A percentile compares a stretch with the other conserved stretches of the same genome.
Conservation (phyloP, 257 asterid species). For the Nicotiana obtusifolia region DNA sequence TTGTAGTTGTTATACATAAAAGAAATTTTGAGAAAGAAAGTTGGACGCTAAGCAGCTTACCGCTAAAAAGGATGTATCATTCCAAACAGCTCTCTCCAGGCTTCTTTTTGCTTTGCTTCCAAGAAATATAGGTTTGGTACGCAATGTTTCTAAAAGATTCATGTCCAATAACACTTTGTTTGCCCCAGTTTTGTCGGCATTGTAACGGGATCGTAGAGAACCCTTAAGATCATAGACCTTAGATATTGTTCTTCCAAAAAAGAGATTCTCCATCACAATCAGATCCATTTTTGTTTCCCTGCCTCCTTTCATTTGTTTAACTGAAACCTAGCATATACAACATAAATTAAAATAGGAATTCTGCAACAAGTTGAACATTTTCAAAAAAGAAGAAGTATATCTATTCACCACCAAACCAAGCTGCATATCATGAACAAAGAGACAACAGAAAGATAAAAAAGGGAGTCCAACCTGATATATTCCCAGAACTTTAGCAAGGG, state of each 20-base stretch:
- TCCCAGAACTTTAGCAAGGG: constrained; percentile 92
- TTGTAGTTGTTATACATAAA: background rate
- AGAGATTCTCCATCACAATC: constrained; percentile 98
- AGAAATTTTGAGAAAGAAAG: background rate
- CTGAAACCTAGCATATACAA: constrained; percentile 39
- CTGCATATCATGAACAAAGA: background rate
- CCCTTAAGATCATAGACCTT: constrained; percentile 91
- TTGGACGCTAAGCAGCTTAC: constrained; percentile 33
- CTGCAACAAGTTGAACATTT: background rate
- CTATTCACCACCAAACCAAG: background rate
- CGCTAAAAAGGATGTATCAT: constrained; percentile 86
- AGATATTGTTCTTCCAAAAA: constrained; percentile 60
- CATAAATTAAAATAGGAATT: constrained; percentile 1
- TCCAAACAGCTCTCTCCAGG: constrained; percentile 96
- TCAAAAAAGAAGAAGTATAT: background rate
- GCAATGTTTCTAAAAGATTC: constrained; percentile 76
- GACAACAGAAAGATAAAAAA: background rate
- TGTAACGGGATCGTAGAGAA: constrained; percentile 69
- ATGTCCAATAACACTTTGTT: constrained; percentile 76
- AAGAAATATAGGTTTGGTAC: constrained; percentile 76
- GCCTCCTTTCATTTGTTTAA: constrained; percentile 62
- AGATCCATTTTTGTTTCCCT: constrained; percentile 88
- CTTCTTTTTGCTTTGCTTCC: constrained; percentile 84
- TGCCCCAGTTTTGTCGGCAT: constrained; percentile 52
- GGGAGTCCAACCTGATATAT: constrained; percentile 66